Conservation (phyloP, 495 filamentous ascomycete genomes). For the Xylaria curta region DNA sequence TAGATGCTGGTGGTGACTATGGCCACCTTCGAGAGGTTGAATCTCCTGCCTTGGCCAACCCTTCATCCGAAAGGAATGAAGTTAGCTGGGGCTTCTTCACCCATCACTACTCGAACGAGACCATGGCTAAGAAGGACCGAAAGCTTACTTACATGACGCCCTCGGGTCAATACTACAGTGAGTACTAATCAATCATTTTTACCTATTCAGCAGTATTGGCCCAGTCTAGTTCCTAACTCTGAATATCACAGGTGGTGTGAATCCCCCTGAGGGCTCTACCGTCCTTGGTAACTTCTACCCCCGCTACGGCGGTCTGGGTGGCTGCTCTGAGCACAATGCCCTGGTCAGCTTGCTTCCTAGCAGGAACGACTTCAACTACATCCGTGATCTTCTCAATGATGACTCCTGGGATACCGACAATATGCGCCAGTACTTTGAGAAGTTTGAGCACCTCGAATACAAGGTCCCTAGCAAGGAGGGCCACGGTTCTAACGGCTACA, state of each 20-base stretch:
- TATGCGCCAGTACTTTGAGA: slow-evolving; percentile 58
- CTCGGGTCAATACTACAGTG: slow-evolving; percentile 42
- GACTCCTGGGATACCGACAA: slow-evolving; percentile 51
- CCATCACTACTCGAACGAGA: slow-evolving; percentile 50
- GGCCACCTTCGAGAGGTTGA: slow-evolving; percentile 35
- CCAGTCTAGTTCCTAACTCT: not conserved
- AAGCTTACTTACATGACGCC: slow-evolving; percentile 49
- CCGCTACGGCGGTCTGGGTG: slow-evolving; percentile 56
- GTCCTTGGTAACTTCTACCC: slow-evolving; percentile 58
- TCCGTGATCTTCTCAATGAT: slow-evolving; percentile 55
- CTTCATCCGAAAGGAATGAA: slow-evolving; percentile 54
- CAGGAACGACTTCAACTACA: slow-evolving; percentile 54
- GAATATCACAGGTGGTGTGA: slow-evolving; percentile 42
- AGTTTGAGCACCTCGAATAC: slow-evolving; percentile 63
- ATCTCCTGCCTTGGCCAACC: slow-evolving; percentile 54
- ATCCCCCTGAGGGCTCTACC: slow-evolving; percentile 50
- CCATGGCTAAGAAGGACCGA: slow-evolving; percentile 43
- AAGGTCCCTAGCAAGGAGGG: slow-evolving; percentile 38
- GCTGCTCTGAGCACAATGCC: slow-evolving; percentile 58
- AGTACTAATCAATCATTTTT: not conserved
- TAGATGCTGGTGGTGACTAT: slow-evolving; percentile 38
- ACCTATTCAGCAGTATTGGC: not conserved
- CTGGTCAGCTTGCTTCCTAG: slow-evolving; percentile 49
- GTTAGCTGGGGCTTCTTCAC: slow-evolving; percentile 53
- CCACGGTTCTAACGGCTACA: slow-evolving; percentile 66